Conservation (phyloP, 192 early-diverging fungal genomes). For the Coemansia sp. region DNA sequence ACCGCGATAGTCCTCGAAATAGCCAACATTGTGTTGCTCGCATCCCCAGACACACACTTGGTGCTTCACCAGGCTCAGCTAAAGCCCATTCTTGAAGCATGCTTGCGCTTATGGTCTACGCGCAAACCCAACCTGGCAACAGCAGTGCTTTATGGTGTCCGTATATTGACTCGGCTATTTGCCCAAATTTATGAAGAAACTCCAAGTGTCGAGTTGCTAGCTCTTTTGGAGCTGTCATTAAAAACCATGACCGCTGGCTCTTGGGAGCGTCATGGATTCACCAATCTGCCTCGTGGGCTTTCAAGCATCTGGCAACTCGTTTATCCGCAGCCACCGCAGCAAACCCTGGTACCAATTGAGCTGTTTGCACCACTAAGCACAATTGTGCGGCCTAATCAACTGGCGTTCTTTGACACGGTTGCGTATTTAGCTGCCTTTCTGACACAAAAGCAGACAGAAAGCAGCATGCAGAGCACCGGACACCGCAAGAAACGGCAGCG, state of each 20-base stretch:
- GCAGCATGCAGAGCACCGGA: background rate
- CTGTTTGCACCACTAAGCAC: conserved; percentile 13
- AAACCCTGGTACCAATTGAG: conserved; percentile 4
- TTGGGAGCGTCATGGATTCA: conserved; percentile 46
- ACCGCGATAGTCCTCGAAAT: conserved; percentile 23
- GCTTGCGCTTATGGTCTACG: conserved; percentile 39
- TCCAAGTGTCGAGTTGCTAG: conserved; percentile 7
- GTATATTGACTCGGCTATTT: conserved; percentile 31
- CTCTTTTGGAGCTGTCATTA: conserved; percentile 30
- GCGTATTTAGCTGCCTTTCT: conserved; percentile 25
- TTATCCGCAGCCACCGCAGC: conserved; percentile 8
- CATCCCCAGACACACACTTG: conserved; percentile 19
- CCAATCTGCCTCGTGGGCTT: conserved; percentile 36
- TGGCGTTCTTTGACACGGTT: conserved; percentile 46
- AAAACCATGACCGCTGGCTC: conserved; percentile 32
- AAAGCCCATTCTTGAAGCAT: conserved; percentile 18
- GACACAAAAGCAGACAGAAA: background rate
- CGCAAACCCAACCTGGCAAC: conserved; percentile 28
- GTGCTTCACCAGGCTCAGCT: conserved; percentile 10
- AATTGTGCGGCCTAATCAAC: conserved; percentile 18
- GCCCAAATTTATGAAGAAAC: conserved; percentile 2
- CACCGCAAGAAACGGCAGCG: conserved; percentile 31
- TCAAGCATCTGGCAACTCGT: conserved; percentile 19
- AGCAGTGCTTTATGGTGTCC: conserved; percentile 27
- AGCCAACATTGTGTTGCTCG: conserved; percentile 22